These are phyloP conservation scores for Pulveroboletus sp. DNA, from an alignment of 768 basidiomycete species.

Conservation along the genomic window DNA sequence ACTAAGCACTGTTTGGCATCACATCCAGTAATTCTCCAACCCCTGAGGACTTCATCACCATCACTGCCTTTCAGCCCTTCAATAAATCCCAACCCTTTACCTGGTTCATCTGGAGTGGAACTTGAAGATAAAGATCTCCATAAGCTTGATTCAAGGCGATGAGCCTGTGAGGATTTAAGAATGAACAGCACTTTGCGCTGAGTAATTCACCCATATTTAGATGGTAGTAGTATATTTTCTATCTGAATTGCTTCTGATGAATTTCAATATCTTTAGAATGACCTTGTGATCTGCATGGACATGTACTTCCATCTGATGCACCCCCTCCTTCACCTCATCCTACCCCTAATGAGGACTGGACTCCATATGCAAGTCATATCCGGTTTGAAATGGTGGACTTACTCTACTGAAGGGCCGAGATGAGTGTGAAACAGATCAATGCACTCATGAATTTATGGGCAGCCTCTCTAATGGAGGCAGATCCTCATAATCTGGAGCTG, in stretches of 20 bases:
- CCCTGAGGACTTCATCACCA: background rate
- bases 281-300: background rate
- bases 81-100: background rate
- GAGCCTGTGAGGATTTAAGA: too few relatives aligned
- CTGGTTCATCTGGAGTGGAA: background rate
- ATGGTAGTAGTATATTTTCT: background rate
- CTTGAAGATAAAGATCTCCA: too few relatives aligned
- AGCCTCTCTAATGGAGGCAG: background rate
- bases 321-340: background rate
- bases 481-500: too few relatives aligned
- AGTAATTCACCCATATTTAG: too few relatives aligned
- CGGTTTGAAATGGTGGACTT: conserved; percentile 24
- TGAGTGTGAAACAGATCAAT: conserved; percentile 20
- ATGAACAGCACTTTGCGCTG: background rate
- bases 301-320: too few relatives aligned
- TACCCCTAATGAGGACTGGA: conserved; percentile 12
- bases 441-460: conserved; percentile 21
- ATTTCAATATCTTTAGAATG: background rate
- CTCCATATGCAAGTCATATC: conserved; percentile 8
- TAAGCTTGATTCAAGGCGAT: too few relatives aligned
- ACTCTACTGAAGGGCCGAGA: conserved; percentile 16
- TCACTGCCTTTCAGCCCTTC: too few relatives aligned
- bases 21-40: background rate
- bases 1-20: background rate
- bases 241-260: background rate